Percentiles rank a stretch among this genome's conserved stretches.
Evolutionary conservation across 345 rosid genomes (phyloP).

Genomic region (Salix exigua): DNA sequence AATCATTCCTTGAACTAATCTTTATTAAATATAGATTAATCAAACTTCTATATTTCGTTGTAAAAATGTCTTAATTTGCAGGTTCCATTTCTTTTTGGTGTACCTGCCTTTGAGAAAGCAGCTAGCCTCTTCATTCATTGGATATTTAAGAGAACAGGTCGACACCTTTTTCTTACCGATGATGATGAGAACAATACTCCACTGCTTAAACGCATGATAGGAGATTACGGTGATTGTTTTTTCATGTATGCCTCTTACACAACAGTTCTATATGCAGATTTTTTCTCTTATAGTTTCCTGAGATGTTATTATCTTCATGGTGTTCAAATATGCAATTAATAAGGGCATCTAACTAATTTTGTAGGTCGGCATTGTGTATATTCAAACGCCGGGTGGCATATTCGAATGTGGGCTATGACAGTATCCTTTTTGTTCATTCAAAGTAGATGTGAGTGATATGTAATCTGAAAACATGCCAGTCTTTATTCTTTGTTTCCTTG

Average conservation of each 20-base stretch:
- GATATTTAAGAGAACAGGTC: conserved; percentile 94
- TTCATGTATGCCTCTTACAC: conserved; percentile 60
- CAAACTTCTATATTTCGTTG: not conserved
- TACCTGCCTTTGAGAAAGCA: conserved; percentile 78
- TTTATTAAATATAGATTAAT: not conserved
- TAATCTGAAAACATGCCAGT: not conserved
- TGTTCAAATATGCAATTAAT: conserved; percentile 1
- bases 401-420: conserved; percentile 84
- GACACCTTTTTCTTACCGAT: conserved; percentile 87
- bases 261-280: not conserved
- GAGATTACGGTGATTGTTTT: conserved; percentile 52
- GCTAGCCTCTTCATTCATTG: conserved; percentile 80
- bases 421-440: conserved; percentile 50
- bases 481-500: conserved; percentile 33
- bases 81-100: conserved; percentile 98
- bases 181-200: conserved; percentile 81
- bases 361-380: conserved; percentile 75
- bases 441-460: not conserved
- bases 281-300: conserved; percentile 9
- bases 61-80: conserved; percentile 29
- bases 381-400: conserved; percentile 86
- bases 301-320: not conserved
- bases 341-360: conserved; percentile 22
- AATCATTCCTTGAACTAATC: not conserved
- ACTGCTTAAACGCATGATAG: conserved; percentile 69